Evolutionary conservation across 371 early-diverging fungal genomes (phyloP), one percentile per base, ranked within the genome.

Genomic region (Polyrhizophydium stewartii): DNA sequence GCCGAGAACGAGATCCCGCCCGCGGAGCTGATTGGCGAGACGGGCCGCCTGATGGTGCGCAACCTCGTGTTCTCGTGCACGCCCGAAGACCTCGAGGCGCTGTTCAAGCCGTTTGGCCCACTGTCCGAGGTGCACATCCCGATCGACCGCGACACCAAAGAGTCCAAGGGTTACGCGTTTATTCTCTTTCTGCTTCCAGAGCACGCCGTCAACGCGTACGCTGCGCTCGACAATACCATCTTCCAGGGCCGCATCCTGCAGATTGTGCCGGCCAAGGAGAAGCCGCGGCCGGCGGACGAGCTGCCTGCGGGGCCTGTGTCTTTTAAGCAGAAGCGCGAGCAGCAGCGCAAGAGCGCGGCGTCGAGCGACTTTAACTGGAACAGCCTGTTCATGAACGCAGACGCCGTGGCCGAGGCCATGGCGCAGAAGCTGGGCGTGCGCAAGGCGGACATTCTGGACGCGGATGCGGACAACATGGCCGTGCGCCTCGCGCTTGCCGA

Each of bases 401-500:
- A 98, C 77, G 91, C 98, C 6, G 89, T 97, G 59, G 91, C 91
- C 0, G 93, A 91, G 64, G 88, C 95, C 17, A 96, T 98, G 73
- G 92, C 97, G 19, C 85, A 88, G 64, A 90, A 93, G 53, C 78
- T 98, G 27, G 87, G 85, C 55, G 87, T 98, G 10, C 76, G 82
- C 55, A 98, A 98, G 71, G 78, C 85, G 17, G 94, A 93, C 16
- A 85, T 98, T 16, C 69, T 98, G 64, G 89, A 92, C 72, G 84
- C 92, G 3, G 86, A 86, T 28, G 81, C 89, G 21, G 90, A 90
- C 32, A 93, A 94, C 71, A 83, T 92, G 76, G 94, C 96, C 25
- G 95, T 94, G 2, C 85, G 94, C 30, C 76, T 96, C 55, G 97
- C 98, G 0, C 80, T 96, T 41, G 98, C 98, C 21, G 98, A 98